Percentiles rank a stretch among this genome's conserved stretches.
phyloP scores from a whole-genome alignment of 345 rosid species.

The Salix dunnii region DNA sequence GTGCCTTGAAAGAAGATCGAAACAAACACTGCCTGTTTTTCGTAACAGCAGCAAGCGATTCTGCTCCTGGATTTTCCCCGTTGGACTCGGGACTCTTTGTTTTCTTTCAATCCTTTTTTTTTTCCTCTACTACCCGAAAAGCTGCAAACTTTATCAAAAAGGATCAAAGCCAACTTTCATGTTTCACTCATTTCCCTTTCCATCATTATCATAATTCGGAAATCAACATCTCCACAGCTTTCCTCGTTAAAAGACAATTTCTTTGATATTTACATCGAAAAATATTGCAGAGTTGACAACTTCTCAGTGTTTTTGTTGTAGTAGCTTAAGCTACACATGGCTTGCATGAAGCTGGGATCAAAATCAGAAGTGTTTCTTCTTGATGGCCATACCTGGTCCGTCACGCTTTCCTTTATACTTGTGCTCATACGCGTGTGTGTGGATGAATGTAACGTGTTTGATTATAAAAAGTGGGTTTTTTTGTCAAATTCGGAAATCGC shows the following conservation, averaged over 20 bases:
- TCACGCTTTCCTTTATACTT: not conserved
- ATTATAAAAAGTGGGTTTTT: conserved; percentile 18
- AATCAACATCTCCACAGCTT: conserved; percentile 11
- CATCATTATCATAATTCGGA: not conserved
- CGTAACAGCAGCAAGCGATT: conserved; percentile 43
- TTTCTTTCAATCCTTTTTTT: not conserved
- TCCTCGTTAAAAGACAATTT: not conserved
- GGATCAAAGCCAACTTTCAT: not conserved
- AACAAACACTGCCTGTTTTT: conserved; percentile 18
- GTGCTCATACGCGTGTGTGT: not conserved
- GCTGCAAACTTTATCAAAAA: conserved; percentile 8
- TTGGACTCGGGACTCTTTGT: conserved; percentile 45
- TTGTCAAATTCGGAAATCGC: not conserved
- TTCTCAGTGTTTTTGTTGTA: conserved; percentile 12
- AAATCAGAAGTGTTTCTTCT: conserved; percentile 76
- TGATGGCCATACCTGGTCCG: conserved; percentile 65
- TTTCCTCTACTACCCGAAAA: not conserved
- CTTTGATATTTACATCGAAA: not conserved
- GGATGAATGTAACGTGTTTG: not conserved
- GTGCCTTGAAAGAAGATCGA: not conserved
- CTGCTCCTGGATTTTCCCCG: conserved; percentile 54
- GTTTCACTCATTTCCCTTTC: not conserved
- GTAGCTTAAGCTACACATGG: conserved; percentile 41
- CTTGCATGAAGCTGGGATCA: conserved; percentile 86
- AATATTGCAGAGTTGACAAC: not conserved